A percentile compares a stretch with the other conserved stretches of the same genome.
Conservation (phyloP, 345 rosid genomes). For the Jatropha curcas region DNA sequence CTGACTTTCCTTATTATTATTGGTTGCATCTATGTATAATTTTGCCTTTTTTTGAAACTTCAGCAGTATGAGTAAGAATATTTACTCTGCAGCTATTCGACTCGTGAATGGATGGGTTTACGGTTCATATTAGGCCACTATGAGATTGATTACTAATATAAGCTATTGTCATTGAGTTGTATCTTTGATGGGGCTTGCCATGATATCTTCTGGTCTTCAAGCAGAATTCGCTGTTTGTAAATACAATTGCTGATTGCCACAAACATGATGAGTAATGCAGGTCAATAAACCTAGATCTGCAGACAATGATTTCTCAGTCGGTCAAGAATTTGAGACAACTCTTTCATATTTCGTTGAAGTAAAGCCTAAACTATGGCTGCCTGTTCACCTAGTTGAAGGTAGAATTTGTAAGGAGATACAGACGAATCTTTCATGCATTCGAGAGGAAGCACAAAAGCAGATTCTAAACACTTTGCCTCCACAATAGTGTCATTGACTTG, state of each 20-base stretch:
- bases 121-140: background rate
- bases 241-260: background rate
- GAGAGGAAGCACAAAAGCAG: slow-evolving; percentile 60
- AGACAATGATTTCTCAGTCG: slow-evolving; percentile 28
- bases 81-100: background rate
- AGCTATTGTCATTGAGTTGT: background rate
- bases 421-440: slow-evolving; percentile 60
- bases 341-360: slow-evolving; percentile 68
- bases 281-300: slow-evolving; percentile 30
- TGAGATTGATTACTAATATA: background rate
- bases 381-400: slow-evolving; percentile 76
- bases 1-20: background rate
- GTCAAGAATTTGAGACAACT: slow-evolving; percentile 51
- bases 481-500: slow-evolving; percentile 13
- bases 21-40: background rate
- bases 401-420: slow-evolving; percentile 69
- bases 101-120: background rate
- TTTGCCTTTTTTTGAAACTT: background rate
- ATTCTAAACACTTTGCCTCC: slow-evolving; percentile 16
- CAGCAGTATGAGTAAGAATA: background rate
- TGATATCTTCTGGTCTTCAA: background rate
- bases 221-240: background rate
- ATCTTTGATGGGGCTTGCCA: background rate
- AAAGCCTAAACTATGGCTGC: slow-evolving; percentile 84
- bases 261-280: slow-evolving; percentile 38